A percentile compares a stretch with the other conserved stretches of the same genome.
Conservation (phyloP, 2,329 filamentous ascomycete genomes). For the Colletotrichum sp. region DNA sequence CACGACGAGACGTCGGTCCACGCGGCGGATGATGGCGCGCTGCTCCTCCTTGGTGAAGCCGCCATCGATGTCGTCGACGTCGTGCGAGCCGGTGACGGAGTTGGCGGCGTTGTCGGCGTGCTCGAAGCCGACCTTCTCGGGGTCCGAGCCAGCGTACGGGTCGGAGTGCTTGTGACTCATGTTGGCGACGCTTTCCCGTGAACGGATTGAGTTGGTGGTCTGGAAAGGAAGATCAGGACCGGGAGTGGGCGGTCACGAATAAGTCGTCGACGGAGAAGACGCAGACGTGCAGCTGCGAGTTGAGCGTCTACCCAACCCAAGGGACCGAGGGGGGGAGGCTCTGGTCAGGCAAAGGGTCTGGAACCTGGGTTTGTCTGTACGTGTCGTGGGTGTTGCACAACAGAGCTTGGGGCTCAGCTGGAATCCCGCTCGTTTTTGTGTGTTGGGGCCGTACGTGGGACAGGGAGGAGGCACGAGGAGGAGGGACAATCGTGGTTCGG, state of each 20-base stretch:
- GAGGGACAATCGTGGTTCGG: background rate
- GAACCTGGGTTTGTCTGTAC: background rate
- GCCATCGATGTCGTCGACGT: constrained; percentile 31
- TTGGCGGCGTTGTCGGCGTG: constrained; percentile 9
- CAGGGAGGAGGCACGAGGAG: background rate
- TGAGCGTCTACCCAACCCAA: constrained; percentile 1
- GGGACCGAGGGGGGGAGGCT: background rate
- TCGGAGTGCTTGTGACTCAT: constrained; percentile 11
- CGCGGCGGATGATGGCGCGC: constrained; percentile 68
- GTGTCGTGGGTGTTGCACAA: background rate
- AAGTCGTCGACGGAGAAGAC: background rate
- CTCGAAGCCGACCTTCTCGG: constrained; percentile 24
- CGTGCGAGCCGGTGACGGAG: constrained; percentile 6
- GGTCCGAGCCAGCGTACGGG: constrained; percentile 15
- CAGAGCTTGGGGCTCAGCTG: background rate
- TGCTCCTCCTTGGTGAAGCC: constrained; percentile 67
- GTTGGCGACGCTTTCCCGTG: background rate
- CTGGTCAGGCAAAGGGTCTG: background rate
- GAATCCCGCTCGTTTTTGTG: background rate
- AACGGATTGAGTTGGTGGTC: background rate
- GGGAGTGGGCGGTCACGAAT: background rate
- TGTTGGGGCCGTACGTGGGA: background rate
- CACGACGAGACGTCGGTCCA: constrained; percentile 70
- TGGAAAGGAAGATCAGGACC: background rate
- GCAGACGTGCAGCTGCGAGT: background rate